These are phyloP conservation scores for Astrocystis sublimbata DNA, from an alignment of 495 filamentous ascomycete species.

Conservation along the genomic window DNA sequence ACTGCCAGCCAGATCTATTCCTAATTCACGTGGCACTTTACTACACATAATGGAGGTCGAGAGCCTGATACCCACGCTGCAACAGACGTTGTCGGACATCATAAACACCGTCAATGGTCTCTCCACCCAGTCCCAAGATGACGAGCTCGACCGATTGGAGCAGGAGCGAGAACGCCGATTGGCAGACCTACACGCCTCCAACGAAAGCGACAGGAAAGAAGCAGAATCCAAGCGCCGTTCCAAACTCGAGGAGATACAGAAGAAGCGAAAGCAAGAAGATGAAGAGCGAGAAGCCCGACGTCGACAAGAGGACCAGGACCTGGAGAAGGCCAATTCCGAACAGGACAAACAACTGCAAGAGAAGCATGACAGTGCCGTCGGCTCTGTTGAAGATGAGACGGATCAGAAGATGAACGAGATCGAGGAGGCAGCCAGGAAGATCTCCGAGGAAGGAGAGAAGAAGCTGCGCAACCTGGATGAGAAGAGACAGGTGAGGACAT, in stretches of 20 bases:
- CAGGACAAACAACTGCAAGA: slow-evolving; percentile 30
- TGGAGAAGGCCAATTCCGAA: slow-evolving; percentile 17
- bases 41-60: slow-evolving; percentile 29
- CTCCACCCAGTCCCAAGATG: slow-evolving; percentile 28
- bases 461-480: slow-evolving; percentile 34
- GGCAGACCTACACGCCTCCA: slow-evolving; percentile 25
- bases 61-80: slow-evolving; percentile 37
- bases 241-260: slow-evolving; percentile 29
- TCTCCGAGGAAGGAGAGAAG: slow-evolving; percentile 27
- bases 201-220: slow-evolving; percentile 25
- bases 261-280: slow-evolving; percentile 34
- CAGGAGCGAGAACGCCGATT: slow-evolving; percentile 28
- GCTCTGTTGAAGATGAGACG: slow-evolving; percentile 33
- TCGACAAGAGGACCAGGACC: slow-evolving; percentile 33
- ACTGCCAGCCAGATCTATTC: too few species aligned
- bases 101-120: slow-evolving; percentile 30
- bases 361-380: slow-evolving; percentile 23
- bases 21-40: too few species aligned
- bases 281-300: slow-evolving; percentile 33
- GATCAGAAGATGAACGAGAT: slow-evolving; percentile 30
- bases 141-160: slow-evolving; percentile 35
- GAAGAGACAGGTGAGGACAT: slow-evolving; percentile 29
- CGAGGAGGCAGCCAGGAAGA: slow-evolving; percentile 30
- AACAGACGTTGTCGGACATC: slow-evolving; percentile 38
- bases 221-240: slow-evolving; percentile 22